Evolutionary conservation across 352 stramenopile genomes (phyloP).

Genomic region (Phytophthora citrophthora): DNA sequence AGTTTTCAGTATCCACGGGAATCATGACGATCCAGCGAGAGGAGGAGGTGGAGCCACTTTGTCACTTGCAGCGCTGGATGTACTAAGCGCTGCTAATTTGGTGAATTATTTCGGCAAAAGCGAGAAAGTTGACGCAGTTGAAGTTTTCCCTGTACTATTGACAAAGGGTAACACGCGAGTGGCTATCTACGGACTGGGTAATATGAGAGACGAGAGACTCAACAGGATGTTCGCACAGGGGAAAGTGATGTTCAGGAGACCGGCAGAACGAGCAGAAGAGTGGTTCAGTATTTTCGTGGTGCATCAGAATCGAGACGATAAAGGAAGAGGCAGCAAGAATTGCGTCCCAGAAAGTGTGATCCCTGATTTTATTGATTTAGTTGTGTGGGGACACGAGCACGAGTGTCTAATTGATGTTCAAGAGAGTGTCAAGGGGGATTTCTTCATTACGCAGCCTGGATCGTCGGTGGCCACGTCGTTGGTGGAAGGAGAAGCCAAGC

Average conservation of each 20-base stretch:
- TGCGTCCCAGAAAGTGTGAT: slow-evolving; percentile 98
- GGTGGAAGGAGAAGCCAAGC: slow-evolving; percentile 83
- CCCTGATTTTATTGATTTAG: slow-evolving; percentile 98
- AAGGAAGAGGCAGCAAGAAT: slow-evolving; percentile 93
- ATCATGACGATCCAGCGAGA: slow-evolving; percentile 98
- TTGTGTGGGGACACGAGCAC: slow-evolving; percentile 98
- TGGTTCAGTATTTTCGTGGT: slow-evolving; percentile 99
- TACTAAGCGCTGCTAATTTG: slow-evolving; percentile 95
- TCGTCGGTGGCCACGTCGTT: slow-evolving; percentile 97
- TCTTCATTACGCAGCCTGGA: slow-evolving; percentile 97
- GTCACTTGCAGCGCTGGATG: slow-evolving; percentile 95
- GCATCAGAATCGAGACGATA: slow-evolving; percentile 98
- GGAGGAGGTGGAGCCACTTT: slow-evolving; percentile 78
- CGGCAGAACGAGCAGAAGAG: slow-evolving; percentile 66
- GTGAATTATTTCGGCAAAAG: slow-evolving; percentile 99
- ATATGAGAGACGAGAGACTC: slow-evolving; percentile 98
- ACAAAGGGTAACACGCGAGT: slow-evolving; percentile 95
- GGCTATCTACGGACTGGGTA: slow-evolving; percentile 98
- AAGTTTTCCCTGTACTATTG: slow-evolving; percentile 96
- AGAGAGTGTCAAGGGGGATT: slow-evolving; percentile 95
- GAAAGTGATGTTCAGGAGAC: slow-evolving; percentile 95
- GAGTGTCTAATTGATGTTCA: slow-evolving; percentile 95
- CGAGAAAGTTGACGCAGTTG: slow-evolving; percentile 93
- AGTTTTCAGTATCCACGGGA: slow-evolving; percentile 99
- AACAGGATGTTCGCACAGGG: slow-evolving; percentile 97